Base-by-base conservation (phyloP, 2,329 filamentous ascomycete species). In the Ambrosiella cleistominuta region DNA sequence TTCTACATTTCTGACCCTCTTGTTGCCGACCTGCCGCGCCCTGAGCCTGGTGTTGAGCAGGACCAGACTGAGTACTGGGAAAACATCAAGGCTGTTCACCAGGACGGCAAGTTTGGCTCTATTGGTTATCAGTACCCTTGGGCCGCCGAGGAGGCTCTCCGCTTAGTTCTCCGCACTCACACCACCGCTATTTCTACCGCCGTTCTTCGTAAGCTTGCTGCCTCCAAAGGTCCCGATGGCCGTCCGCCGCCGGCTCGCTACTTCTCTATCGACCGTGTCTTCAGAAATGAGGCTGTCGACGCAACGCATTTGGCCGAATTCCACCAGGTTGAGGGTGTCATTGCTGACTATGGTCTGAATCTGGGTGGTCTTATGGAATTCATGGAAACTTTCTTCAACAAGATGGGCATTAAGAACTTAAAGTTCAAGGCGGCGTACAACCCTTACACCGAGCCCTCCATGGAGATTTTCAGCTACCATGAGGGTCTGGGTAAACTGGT, bases 391-490 rank as follows among this genome's bases (percentile, higher is more conserved):
- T 97, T 98, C 82, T 98, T 97, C 72, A 78, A 76, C 62, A 95
- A 95, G 76, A 95, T 97, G 85, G 91, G 93, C 64, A 88, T 98
- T 64, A 75, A 74, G 19, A 74, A 77, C 66, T 79, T 98, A 63
- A 85, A 87, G 67, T 98, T 95, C 82, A 98, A 98, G 76, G 93
- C 93, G 15, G 93, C 93, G 0, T 95, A 94, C 74, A 95, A 95
- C 73, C 88, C 87, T 0, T 90, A 94, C 75, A 95, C 89, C 36
- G 93, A 98, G 72, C 90, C 93, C 37, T 86, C 85, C 68, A 94
- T 98, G 89, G 93, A 98, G 72, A 95, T 98, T 64, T 98, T 97
- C 73, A 88, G 87, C 63, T 97, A 85, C 75, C 93, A 97, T 75
- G 80, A 85, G 66, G 91, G 89, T 2, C 74, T 96, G 54, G 81